Evolutionary conservation across 306 rosid genomes (phyloP), one percentile per base, ranked within the genome.

Genomic region (Sphenostylis stenocarpa): DNA sequence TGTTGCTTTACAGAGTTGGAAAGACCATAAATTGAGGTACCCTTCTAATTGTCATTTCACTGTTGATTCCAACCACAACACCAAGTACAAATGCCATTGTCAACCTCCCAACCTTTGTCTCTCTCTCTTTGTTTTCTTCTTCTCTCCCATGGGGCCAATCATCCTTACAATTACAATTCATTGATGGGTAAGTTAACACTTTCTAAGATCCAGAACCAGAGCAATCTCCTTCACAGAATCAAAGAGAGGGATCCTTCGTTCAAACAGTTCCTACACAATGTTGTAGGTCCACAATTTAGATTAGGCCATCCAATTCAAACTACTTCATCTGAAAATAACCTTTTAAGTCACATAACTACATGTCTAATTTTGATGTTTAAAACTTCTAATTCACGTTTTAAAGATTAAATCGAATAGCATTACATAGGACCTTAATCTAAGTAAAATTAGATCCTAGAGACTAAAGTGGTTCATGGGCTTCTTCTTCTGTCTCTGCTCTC

Each of bases 1-100:
- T 5, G 79, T 82, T 65, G 51, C 85, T 82, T 55, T 77, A 66
- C 26, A 64, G 75, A 74, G 73, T 52, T 75, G 81, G 79, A 75
- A 69, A 84, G 38, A 34, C 74, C 74, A 60, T 53, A 53, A 77
- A 24, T 67, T 23, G 65, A 28, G 53, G 83, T 61, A 62, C 83
- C 60, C 44, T 70, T 75, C 78, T 43, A n/a, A 44, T 67, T 72
- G 84, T 80, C 80, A 70, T 66, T 67, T 72, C 64, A 49, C 34
- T 44, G 61, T 63, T 72, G 68, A 39, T 63, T 62, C 20, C 66
- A 80, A 67, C 55, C 48, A 45, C 71, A 71, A 14, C 75, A 67
- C 23, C 48, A 79, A 80, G 73, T 80, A 79, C 79, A 81, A 80
- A 47, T n/a, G 66, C 75, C 76, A 79, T 31, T 61, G 26, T 72